Evolutionary conservation across 2,329 filamentous ascomycete species (phyloP).

Genomic region (Paecilomyces variotii): DNA sequence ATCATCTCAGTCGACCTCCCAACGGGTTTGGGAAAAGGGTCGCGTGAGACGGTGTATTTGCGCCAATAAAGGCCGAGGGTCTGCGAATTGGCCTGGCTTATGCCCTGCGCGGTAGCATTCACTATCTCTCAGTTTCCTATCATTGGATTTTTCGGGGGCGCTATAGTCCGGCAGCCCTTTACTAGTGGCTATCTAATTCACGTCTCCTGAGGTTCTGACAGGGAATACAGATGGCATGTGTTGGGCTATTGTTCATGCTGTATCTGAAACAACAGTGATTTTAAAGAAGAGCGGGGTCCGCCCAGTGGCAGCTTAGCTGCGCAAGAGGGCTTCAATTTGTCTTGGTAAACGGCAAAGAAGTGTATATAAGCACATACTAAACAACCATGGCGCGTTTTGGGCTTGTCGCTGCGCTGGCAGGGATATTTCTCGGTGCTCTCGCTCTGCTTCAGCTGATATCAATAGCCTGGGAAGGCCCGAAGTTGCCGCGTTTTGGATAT

Average conservation of each 20-base stretch:
- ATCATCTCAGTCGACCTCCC: background rate
- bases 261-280: background rate
- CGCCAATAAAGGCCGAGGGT: background rate
- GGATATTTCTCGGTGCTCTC: constrained; percentile 18
- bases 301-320: background rate
- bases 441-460: constrained; percentile 25
- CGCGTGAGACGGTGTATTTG: background rate
- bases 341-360: background rate
- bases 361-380: background rate
- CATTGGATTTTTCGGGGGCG: background rate
- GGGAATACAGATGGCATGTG: background rate
- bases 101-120: background rate
- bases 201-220: background rate
- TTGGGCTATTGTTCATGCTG: background rate
- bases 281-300: background rate
- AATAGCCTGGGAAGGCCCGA: constrained; percentile 10
- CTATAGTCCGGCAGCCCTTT: background rate
- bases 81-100: background rate
- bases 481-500: constrained; percentile 9
- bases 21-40: background rate
- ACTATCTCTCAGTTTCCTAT: background rate
- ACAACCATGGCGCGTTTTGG: constrained; percentile 23
- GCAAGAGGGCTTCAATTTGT: background rate
- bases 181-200: background rate
- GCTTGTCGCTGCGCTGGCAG: constrained; percentile 16